Evolutionary conservation across 108 stramenopile genomes (phyloP), one percentile per base, ranked within the genome.

Genomic region (Skeletonema potamos): DNA sequence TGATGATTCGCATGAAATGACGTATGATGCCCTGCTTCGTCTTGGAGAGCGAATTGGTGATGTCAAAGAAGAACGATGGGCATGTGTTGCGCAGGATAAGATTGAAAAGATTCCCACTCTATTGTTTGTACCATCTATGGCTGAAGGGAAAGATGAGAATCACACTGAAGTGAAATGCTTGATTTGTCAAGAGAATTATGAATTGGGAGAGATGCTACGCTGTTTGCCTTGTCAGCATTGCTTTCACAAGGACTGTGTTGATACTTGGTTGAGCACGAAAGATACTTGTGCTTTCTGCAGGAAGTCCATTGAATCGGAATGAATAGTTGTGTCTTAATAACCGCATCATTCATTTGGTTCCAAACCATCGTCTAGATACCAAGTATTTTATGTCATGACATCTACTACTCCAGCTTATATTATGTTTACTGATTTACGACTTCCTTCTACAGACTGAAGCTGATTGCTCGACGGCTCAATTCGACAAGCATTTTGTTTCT

Each of bases 261-360:
- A 96, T 56, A 85, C 85, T 26, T 98, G 97, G 97, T 70, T 97
- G 20, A 29, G 64, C 15, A 82, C 81, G 2, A 92, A 91, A 33
- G 93, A 96, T 77, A 84, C 83, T 44, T 98, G 97, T 77, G 88
- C 94, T n/a, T 91, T 92, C 65, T 98, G 97, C 82, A 84, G 93
- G 62, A 82, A 81, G 37, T 73, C 82, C 1, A 88, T 93, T 66
- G 71, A 84, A 17, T 37, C 70, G 2, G 66, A 55, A 51, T 51
- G 15, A 41, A 3, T 10, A n/a, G 15, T n/a, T 4, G 48, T n/a
- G n/a, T 22, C 8, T 44, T 13, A 51, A 51, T 22, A 20, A 8
- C n/a, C 1, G 34, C 34, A 4, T 6, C 34, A 34, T 34, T 34
- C 34, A 34, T 24, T 51, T 24, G n/a, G 4, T 15, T 41, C 3